A percentile compares a stretch with the other conserved stretches of the same genome.
Conservation (phyloP, 805 yeast species). For the Saccharomyces cerevisiae region DNA sequence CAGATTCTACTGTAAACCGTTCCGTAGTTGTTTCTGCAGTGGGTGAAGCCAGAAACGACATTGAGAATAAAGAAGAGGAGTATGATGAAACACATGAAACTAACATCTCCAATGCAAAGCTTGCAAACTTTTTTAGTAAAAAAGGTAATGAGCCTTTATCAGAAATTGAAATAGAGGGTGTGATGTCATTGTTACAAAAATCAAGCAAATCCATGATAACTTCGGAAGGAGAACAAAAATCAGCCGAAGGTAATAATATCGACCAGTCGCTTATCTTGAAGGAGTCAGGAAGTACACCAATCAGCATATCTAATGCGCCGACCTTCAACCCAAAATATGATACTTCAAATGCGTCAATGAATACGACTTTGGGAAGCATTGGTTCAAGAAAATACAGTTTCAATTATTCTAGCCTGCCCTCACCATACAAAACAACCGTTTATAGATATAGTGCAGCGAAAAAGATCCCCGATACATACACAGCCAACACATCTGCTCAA, state of each 20-base stretch:
- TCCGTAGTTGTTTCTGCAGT: not conserved
- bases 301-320: conserved; percentile 21
- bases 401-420: conserved; percentile 33
- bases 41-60: not conserved
- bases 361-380: conserved; percentile 13
- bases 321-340: conserved; percentile 32
- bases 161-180: conserved; percentile 77
- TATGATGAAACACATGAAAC: conserved; percentile 9
- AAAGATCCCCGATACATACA: not conserved
- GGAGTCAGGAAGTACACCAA: not conserved
- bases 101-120: conserved; percentile 46
- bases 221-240: conserved; percentile 4
- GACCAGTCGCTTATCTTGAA: not conserved
- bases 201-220: conserved; percentile 6
- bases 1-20: not conserved
- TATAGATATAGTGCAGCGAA: conserved; percentile 22
- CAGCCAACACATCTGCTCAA: not conserved
- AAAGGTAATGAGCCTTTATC: conserved; percentile 71
- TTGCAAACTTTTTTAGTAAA: conserved; percentile 60
- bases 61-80: not conserved
- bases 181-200: conserved; percentile 47
- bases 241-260: conserved; percentile 1
- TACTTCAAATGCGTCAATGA: conserved; percentile 11
- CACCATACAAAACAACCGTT: conserved; percentile 33
- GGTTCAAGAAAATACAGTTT: conserved; percentile 29